Evolutionary conservation across 2,329 filamentous ascomycete species (phyloP), one percentile per base, ranked within the genome.

Genomic region (Ilyonectria destructans): DNA sequence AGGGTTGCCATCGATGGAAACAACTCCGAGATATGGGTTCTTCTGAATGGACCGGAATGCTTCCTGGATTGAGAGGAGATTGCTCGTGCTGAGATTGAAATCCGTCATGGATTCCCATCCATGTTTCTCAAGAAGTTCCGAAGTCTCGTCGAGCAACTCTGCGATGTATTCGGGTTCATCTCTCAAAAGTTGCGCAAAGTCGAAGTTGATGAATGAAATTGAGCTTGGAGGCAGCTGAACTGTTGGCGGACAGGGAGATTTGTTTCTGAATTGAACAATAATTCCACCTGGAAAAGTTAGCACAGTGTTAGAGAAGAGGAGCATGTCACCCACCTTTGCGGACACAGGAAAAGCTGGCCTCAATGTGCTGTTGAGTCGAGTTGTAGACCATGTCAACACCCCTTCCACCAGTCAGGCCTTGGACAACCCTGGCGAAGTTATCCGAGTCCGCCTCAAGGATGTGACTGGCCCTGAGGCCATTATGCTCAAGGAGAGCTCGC

Each of bases 331-430:
- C 77, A 81, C 83, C 78, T 26, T 69, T 75, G 40, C 79, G 77
- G 26, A 84, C 77, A 48, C 81, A 84, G 45, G 77, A 71, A 15
- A 78, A 71, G 62, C 77, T 80, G 4, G 74, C 64, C 3, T 80
- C 77, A 4, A 80, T 58, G 40, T 80, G 71, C 9, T 78, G 72
- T 55, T 81, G 80, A 0, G 85, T 83, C 0, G 85, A 79, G 68
- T 86, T 85, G 58, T 86, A 85, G 2, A 87, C 77, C 4, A 86
- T 66, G 51, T 87, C 82, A 2, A 86, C 74, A 13, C 81, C 81
- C 33, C 69, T 70, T 3, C 73, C 75, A 15, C 66, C 68, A 1
- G 83, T 85, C 19, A 78, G 60, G 0, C 76, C 68, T 29, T 78
- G 71, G 37, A 86, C 69, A 4, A 70, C 58, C 0, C 74, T 69